Evolutionary conservation across 108 stramenopile genomes (phyloP).

Genomic region (Ochromonas danica): DNA sequence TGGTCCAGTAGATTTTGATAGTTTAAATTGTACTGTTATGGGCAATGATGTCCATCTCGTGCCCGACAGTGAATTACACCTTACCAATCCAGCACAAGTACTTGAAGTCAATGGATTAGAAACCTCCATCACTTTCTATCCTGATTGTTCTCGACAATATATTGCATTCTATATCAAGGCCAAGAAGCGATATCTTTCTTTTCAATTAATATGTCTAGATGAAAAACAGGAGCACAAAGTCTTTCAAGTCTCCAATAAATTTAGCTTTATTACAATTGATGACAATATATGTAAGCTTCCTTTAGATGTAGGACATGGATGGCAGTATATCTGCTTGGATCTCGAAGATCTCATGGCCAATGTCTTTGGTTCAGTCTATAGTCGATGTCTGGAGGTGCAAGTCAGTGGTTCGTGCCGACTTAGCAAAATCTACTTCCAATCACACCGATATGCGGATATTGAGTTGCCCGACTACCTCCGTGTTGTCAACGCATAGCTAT

Average conservation of each 20-base stretch:
- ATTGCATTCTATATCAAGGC: background rate
- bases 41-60: background rate
- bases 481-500: background rate
- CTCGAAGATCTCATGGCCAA: conserved; percentile 28
- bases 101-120: background rate
- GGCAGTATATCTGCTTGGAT: conserved; percentile 28
- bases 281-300: conserved; percentile 18
- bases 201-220: conserved; percentile 4
- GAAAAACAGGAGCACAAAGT: background rate
- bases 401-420: background rate
- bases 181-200: background rate
- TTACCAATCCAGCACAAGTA: background rate
- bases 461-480: conserved; percentile 21
- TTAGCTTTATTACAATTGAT: conserved; percentile 1
- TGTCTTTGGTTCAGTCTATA: conserved; percentile 2
- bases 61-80: background rate
- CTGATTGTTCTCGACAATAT: background rate
- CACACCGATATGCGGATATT: conserved; percentile 17
- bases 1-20: background rate
- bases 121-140: background rate
- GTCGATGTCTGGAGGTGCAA: background rate
- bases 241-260: background rate
- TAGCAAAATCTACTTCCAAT: conserved; percentile 26
- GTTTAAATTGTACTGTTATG: background rate
- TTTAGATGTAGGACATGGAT: background rate